Percentiles rank a stretch among this genome's conserved stretches.
phyloP scores from a whole-genome alignment of 306 rosid species.

The Senna siamea region DNA sequence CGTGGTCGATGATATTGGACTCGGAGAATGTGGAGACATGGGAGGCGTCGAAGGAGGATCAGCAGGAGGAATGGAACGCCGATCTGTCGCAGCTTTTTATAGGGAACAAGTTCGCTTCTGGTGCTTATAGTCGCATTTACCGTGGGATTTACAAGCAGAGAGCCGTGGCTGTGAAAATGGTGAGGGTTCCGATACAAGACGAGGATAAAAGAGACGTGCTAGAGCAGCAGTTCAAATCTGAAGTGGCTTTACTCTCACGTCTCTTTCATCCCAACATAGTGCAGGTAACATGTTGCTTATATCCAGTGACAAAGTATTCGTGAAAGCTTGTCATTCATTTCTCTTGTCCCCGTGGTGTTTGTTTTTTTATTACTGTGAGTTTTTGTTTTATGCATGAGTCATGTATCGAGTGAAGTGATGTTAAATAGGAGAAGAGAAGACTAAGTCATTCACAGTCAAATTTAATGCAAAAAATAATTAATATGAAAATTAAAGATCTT shows the following conservation, averaged over 20 bases:
- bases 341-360: conserved; percentile 31
- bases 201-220: conserved; percentile 63
- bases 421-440: too few species aligned
- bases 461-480: too few species aligned
- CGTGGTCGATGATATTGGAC: conserved; percentile 92
- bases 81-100: conserved; percentile 85
- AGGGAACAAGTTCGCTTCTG: conserved; percentile 87
- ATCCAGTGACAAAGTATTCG: neutral
- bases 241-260: conserved; percentile 85
- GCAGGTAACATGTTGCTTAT: conserved; percentile 56
- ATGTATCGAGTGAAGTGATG: too few species aligned
- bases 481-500: too few species aligned
- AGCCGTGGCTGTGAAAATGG: conserved; percentile 96
- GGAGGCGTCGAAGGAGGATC: conserved; percentile 77
- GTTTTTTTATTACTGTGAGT: neutral
- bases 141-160: conserved; percentile 90
- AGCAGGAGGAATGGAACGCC: conserved; percentile 83
- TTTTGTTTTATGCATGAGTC: neutral
- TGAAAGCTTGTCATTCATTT: neutral
- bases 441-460: too few species aligned
- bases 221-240: conserved; percentile 81
- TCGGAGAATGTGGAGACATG: conserved; percentile 85
- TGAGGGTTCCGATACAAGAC: conserved; percentile 69
- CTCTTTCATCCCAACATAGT: conserved; percentile 82
- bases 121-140: conserved; percentile 89